Conservation (phyloP, 169 alveolate genomes). For the Cytauxzoon felis region DNA sequence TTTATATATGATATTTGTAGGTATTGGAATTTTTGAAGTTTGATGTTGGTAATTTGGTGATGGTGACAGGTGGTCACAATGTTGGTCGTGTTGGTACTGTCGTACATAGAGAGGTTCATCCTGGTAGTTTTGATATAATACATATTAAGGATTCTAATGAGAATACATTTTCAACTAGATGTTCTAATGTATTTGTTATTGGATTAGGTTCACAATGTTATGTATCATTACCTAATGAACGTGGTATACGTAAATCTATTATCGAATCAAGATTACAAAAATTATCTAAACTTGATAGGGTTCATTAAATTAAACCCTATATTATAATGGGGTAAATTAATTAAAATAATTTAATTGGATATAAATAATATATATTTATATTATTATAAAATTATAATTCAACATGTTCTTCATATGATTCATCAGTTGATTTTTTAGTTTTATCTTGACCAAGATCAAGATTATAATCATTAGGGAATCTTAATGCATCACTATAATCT, state of each 20-base stretch:
- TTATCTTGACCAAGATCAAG: slow-evolving; percentile 41
- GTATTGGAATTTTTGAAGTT: slow-evolving; percentile 89
- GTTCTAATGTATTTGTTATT: slow-evolving; percentile 92
- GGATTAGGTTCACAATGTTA: slow-evolving; percentile 93
- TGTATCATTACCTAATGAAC: slow-evolving; percentile 90
- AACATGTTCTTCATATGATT: slow-evolving; percentile 2
- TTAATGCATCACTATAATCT: slow-evolving; percentile 69
- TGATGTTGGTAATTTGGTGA: slow-evolving; percentile 91
- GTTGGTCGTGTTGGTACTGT: slow-evolving; percentile 98
- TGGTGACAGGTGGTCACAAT: slow-evolving; percentile 97
- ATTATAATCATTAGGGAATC: slow-evolving; percentile 69
- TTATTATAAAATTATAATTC: neutral
- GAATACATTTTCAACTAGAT: slow-evolving; percentile 92
- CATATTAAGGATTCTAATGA: slow-evolving; percentile 93
- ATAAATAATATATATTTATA: neutral
- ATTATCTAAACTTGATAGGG: slow-evolving; percentile 50
- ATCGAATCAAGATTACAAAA: slow-evolving; percentile 87
- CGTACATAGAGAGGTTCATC: slow-evolving; percentile 92
- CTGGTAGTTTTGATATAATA: slow-evolving; percentile 94
- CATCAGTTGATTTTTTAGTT: neutral
- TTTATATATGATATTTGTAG: too few relatives aligned
- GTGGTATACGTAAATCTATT: slow-evolving; percentile 87
- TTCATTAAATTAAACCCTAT: slow-evolving; percentile 11
- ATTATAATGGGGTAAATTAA: too few relatives aligned
- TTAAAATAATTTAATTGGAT: neutral